Conservation (phyloP, 495 filamentous ascomycete genomes). For the Talaromyces trachyspermus region DNA sequence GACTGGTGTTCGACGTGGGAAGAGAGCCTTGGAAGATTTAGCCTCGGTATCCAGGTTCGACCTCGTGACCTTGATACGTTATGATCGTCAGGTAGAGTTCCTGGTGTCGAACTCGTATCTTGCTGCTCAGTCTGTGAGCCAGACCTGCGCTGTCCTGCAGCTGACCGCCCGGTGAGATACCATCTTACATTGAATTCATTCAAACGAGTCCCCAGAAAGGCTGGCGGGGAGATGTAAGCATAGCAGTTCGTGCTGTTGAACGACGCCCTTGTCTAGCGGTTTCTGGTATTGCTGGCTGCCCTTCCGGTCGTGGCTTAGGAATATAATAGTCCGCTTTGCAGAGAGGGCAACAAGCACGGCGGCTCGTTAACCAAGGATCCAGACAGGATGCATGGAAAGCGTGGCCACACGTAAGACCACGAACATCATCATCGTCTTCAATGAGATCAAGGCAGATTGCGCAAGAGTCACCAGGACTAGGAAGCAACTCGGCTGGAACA, state of each 20-base stretch:
- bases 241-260: slow-evolving; percentile 7
- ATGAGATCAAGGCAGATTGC: slow-evolving; percentile 93
- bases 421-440: slow-evolving; percentile 92
- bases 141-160: no score
- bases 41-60: background rate
- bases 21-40: background rate
- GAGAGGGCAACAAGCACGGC: slow-evolving; percentile 90
- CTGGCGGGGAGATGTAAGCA: slow-evolving; percentile 14
- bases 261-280: slow-evolving; percentile 25
- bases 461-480: slow-evolving; percentile 87
- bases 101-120: no score
- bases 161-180: background rate
- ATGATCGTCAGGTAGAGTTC: no score
- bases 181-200: slow-evolving; percentile 13
- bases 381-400: slow-evolving; percentile 93
- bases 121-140: no score
- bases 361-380: slow-evolving; percentile 90
- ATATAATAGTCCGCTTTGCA: slow-evolving; percentile 97
- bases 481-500: slow-evolving; percentile 72
- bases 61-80: no score
- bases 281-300: slow-evolving; percentile 25
- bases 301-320: slow-evolving; percentile 68
- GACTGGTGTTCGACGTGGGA: background rate
- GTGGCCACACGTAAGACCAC: slow-evolving; percentile 88
- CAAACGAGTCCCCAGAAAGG: slow-evolving; percentile 17